phyloP scores from a whole-genome alignment of 176 grass and related monocot genomes.

The Aegilops tauschii region DNA sequence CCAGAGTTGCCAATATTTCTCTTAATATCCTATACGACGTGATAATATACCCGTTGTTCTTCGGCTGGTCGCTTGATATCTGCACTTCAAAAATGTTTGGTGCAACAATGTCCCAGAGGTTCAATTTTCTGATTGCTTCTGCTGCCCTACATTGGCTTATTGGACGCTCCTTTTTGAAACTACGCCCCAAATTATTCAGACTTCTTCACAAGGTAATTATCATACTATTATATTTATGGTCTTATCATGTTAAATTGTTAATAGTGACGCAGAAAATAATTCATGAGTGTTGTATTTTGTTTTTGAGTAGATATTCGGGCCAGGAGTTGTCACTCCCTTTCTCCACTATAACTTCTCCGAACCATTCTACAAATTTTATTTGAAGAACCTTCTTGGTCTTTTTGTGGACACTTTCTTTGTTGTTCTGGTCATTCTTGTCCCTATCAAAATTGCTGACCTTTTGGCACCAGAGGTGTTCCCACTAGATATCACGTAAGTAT shows the following conservation, averaged over 20 bases:
- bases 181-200: neutral
- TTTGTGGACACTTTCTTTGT: conserved; percentile 1
- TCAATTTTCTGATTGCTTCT: conserved; percentile 26
- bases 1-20: conserved; percentile 20
- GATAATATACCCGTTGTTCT: conserved; percentile 28
- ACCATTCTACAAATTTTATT: conserved; percentile 31
- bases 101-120: conserved; percentile 24
- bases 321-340: conserved; percentile 23
- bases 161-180: neutral
- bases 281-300: neutral
- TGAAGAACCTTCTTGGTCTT: conserved; percentile 9
- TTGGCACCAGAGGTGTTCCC: conserved; percentile 32
- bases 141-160: conserved; percentile 37
- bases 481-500: conserved; percentile 27
- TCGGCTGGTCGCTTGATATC: conserved; percentile 41
- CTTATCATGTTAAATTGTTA: neutral
- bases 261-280: neutral
- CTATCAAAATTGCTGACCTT: conserved; percentile 20
- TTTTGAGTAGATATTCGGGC: conserved; percentile 10
- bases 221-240: neutral
- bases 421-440: conserved; percentile 37
- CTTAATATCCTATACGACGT: neutral
- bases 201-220: conserved; percentile 18
- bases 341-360: neutral
- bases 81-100: conserved; percentile 39